Base-by-base conservation (phyloP, 345 rosid genomes). In the Hypericum perforatum region DNA sequence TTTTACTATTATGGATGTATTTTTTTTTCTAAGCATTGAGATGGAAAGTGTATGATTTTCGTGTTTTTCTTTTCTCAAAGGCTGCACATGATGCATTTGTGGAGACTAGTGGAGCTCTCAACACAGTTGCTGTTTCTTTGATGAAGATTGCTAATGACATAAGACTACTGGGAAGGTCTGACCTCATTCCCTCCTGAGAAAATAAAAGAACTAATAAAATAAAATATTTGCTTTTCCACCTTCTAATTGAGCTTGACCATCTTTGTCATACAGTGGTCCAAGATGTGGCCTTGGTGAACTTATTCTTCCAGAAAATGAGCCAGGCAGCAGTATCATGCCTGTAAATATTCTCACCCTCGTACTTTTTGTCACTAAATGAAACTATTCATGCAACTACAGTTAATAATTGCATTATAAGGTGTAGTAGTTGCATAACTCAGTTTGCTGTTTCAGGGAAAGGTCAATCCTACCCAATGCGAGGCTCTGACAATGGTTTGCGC, bases 291-390 rank as follows among this genome's bases (percentile, higher is more conserved):
- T 91, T 41, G 98, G 98, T 57, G 98, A 91, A 69, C 96, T 91
- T 59, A 74, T 82, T 78, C 94, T 91, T 62, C 98, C 96, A 66
- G 98, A 91, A 82, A 91, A 91, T 64, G 98, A 91, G 77, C 96
- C 95, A 14, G 98, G 98, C 62, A 91, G 98, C 84, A 91, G 96
- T 72, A 91, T 87, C 61, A 91, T 91, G 98, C 98, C 96, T 43
- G 98, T 91, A 82, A 58, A 66, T 11, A 57, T 55, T 46, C 9
- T 46, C 1, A 22, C 32, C 22, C 14, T 46, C 12, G 16, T n/a
- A 12, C 49, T 46, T 11, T 11, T 46, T 10, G 22, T 46, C 29
- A 3, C 12, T 45, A 45, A 1, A 45, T 45, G 49, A 45, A 45
- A 8, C 8, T 11, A 8, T 11, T 45, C 49, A n/a, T n/a, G 49